Percentiles rank a stretch among this genome's conserved stretches.
Evolutionary conservation across 108 stramenopile genomes (phyloP).

Genomic region (Nannochloropsis salina): DNA sequence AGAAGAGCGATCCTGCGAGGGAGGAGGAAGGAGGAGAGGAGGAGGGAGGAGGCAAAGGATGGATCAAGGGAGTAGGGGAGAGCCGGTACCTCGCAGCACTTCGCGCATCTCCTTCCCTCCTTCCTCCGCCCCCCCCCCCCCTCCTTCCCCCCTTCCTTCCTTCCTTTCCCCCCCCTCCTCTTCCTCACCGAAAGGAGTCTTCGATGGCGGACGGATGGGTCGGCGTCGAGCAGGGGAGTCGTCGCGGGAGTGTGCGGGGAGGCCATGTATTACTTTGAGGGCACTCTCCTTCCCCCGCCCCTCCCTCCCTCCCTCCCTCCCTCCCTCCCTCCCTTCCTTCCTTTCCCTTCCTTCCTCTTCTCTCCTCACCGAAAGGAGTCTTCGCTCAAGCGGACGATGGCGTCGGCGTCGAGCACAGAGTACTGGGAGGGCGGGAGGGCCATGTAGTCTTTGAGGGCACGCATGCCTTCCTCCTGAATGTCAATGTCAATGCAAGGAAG

Average conservation of each 20-base stretch:
- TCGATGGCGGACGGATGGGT: not conserved
- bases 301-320: constrained; percentile 10
- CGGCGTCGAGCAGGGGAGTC: constrained; percentile 13
- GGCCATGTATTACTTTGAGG: constrained; percentile 25
- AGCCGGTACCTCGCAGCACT: too few relatives aligned
- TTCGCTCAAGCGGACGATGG: not conserved
- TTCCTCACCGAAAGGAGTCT: not conserved
- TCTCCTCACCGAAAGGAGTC: not conserved
- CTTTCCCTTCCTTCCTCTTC: not conserved
- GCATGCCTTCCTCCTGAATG: not conserved
- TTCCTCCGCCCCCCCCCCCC: not conserved
- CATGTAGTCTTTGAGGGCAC: constrained; percentile 23
- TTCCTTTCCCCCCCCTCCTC: not conserved
- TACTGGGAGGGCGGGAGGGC: constrained; percentile 25
- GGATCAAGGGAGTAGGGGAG: too few relatives aligned
- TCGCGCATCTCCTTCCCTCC: too few relatives aligned
- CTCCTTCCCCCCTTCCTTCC: not conserved
- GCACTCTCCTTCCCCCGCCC: too few relatives aligned
- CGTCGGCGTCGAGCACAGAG: constrained; percentile 22
- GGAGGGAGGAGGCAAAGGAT: too few relatives aligned
- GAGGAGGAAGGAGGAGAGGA: not conserved
- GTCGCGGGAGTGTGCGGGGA: not conserved
- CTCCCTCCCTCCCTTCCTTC: not conserved
- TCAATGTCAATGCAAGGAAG: not conserved
- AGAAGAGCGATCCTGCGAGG: not conserved